These are phyloP conservation scores for Dothideomycetes sp. DNA, from an alignment of 2,329 filamentous ascomycete species.

Conservation along the genomic window DNA sequence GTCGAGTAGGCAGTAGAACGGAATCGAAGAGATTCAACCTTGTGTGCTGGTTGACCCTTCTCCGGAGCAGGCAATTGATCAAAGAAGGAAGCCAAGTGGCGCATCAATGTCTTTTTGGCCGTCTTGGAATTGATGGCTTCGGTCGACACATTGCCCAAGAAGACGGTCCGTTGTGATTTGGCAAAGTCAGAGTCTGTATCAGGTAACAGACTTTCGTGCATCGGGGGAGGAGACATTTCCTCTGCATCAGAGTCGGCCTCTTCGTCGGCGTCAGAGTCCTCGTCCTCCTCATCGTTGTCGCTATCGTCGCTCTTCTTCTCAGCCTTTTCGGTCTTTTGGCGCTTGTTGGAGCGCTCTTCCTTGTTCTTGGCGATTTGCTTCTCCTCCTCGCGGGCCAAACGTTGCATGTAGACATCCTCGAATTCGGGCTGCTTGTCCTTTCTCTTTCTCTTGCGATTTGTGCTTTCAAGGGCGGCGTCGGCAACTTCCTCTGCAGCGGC, in stretches of 20 bases:
- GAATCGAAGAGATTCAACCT: conserved; percentile 86
- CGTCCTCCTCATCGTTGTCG: conserved; percentile 22
- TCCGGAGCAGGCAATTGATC: conserved; percentile 38
- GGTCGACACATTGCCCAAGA: conserved; percentile 82
- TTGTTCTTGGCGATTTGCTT: conserved; percentile 16
- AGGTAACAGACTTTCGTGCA: conserved; percentile 41
- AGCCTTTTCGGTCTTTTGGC: conserved; percentile 19
- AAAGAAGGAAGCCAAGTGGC: conserved; percentile 71
- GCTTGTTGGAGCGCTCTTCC: conserved; percentile 9
- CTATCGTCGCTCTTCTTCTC: conserved; percentile 25
- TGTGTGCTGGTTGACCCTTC: conserved; percentile 46
- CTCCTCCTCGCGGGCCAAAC: conserved; percentile 44
- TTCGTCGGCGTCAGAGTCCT: conserved; percentile 27
- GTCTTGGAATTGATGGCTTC: conserved; percentile 73
- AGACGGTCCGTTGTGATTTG: conserved; percentile 82
- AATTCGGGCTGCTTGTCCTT: conserved; percentile 21
- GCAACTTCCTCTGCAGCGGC: conserved; percentile 20
- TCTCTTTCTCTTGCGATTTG: conserved; percentile 51
- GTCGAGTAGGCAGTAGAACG: conserved; percentile 81
- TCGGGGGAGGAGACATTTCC: conserved; percentile 45
- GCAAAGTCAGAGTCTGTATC: conserved; percentile 54
- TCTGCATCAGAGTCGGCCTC: conserved; percentile 37
- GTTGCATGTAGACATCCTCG: conserved; percentile 49
- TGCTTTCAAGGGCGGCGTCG: conserved; percentile 20
- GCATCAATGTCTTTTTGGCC: conserved; percentile 66